Base-by-base conservation (phyloP, 2,329 filamentous ascomycete genomes). In the Pyrenophora seminiperda region DNA sequence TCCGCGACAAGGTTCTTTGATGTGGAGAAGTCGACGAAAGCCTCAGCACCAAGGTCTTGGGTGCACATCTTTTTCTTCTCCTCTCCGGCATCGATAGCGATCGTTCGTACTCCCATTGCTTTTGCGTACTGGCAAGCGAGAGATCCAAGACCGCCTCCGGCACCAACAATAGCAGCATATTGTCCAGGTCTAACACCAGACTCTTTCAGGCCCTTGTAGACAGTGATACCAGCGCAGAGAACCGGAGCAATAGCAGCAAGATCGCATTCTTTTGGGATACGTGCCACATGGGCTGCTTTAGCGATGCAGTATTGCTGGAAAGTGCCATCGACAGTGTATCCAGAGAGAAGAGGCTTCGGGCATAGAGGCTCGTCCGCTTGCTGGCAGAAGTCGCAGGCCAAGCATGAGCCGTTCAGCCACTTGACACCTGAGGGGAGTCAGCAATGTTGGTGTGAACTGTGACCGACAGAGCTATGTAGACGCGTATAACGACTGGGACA, bases 221-320 rank as follows among this genome's bases (percentile, higher is more conserved):
- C 90, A 13, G 90, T 94, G 74, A 94, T 86, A 70, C 90, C 90
- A 36, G 89, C 90, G 74, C 90, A 95, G 27, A 96, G 83, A 47
- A 96, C 82, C 11, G 91, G 91, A 1, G 90, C 83, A 50, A 95
- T 81, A 42, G 84, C 85, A 68, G 92, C 91, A 36, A 96, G 85
- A 51, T 84, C 79, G 55, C 87, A 83, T 13, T 88, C 84, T 74
- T 92, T 88, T 59, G 89, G 89, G 58, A 97, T 87, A 61, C 87
- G 85, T 20, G 91, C 90, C 13, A 94, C 85, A 74, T 96, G 90
- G 14, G 88, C 84, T 13, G 91, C 91, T 75, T 96, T 95, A 62
- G 86, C 91, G 61, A 96, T 84, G 73, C 83, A 85, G 78, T 96
- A 97, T 79, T 96, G 86, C 79, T 97, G 92, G 83, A 97, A 97